These are phyloP conservation scores for Malus hybrid DNA, from an alignment of 331 rosid genomes.

Conservation along the genomic window DNA sequence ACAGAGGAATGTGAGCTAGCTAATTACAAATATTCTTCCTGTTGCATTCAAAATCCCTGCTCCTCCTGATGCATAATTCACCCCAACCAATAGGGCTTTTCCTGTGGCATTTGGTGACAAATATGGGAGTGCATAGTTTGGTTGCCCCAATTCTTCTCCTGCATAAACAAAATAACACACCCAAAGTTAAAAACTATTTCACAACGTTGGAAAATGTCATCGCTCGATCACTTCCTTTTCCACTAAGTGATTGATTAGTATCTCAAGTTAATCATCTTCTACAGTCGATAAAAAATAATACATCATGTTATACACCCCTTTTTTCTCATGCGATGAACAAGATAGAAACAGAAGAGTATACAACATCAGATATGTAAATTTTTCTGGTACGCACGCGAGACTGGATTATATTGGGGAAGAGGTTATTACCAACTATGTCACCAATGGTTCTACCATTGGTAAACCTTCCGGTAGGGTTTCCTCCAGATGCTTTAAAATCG, in stretches of 20 bases:
- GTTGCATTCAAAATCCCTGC: constrained; percentile 92
- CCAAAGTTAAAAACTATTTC: neutral
- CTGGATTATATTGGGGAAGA: neutral
- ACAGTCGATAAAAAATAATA: neutral
- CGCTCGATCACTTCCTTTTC: too few species aligned
- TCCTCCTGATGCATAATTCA: constrained; percentile 95
- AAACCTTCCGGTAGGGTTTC: constrained; percentile 82
- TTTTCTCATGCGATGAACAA: neutral
- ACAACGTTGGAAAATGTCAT: neutral
- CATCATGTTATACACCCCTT: neutral
- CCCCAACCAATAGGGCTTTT: constrained; percentile 56
- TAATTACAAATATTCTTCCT: constrained; percentile 78
- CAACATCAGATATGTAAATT: neutral
- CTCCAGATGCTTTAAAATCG: constrained; percentile 66
- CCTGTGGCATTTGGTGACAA: constrained; percentile 72
- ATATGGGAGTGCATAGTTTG: constrained; percentile 69
- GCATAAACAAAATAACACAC: neutral
- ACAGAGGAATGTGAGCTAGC: constrained; percentile 5
- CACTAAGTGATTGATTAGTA: too few species aligned
- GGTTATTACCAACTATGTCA: constrained; percentile 34
- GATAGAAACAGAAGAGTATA: neutral
- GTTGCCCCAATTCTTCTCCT: constrained; percentile 85
- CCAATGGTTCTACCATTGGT: constrained; percentile 96
- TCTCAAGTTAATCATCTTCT: neutral
- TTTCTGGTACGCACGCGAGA: neutral